Evolutionary conservation across 1,139 yeast genomes (phyloP).

Genomic region (Nakaseomyces nivariensis): DNA sequence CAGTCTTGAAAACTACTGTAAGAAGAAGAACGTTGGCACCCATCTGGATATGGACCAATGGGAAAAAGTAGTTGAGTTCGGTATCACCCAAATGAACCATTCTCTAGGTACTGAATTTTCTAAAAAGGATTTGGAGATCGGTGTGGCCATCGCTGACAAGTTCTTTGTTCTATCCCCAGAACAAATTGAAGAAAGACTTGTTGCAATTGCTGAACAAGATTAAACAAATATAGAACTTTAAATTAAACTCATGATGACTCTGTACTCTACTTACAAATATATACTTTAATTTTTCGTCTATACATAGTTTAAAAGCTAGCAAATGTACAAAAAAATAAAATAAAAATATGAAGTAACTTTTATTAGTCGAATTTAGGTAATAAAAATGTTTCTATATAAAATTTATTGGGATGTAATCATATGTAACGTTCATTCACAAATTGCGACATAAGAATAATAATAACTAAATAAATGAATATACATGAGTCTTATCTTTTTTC

Average conservation of each 20-base stretch:
- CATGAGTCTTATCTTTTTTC: background rate
- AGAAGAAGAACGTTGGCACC: slow-evolving; percentile 33
- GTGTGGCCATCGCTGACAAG: slow-evolving; percentile 61
- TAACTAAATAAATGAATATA: background rate
- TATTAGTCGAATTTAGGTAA: too few species aligned
- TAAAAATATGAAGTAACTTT: background rate
- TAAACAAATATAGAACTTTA: slow-evolving; percentile 26
- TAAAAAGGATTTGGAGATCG: slow-evolving; percentile 86
- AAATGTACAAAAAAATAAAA: slow-evolving; percentile 46
- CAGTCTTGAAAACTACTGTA: slow-evolving; percentile 81
- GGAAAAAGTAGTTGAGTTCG: slow-evolving; percentile 83
- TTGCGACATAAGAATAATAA: background rate
- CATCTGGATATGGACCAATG: slow-evolving; percentile 56
- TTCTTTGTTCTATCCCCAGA: slow-evolving; percentile 70
- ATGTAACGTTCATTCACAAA: too few species aligned
- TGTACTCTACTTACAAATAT: too few species aligned
- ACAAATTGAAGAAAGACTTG: slow-evolving; percentile 87
- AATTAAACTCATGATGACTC: too few species aligned
- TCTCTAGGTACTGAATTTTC: slow-evolving; percentile 89
- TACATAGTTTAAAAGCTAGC: background rate
- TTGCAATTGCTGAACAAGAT: slow-evolving; percentile 93
- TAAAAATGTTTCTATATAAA: too few species aligned
- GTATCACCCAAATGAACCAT: slow-evolving; percentile 74
- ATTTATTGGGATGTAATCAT: too few species aligned
- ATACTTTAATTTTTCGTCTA: too few species aligned